Base-by-base conservation (phyloP, 768 basidiomycete genomes). In the Auricularia sp. region DNA sequence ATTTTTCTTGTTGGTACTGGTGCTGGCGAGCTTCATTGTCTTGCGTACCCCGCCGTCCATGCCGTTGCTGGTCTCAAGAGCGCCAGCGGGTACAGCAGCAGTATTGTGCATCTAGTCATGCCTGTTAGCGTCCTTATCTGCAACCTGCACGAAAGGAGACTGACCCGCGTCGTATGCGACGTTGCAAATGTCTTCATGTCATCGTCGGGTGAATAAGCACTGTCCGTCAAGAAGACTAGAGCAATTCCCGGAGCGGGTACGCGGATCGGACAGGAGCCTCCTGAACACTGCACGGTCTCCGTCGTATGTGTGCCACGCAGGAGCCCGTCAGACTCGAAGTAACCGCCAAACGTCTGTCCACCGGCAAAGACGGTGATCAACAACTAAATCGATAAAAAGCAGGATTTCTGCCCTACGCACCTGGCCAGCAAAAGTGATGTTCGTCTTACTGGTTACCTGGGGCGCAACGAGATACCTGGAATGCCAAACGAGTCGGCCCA, bases 391-490 rank as follows among this genome's bases (percentile, higher is more conserved):
- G 29, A 3, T 29, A 2, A 2, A 0, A 29, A 54, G 54, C 6
- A 54, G 29, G 11, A 8, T 18, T 54, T 7, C 29, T 24, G 5
- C 2, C 24, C 14, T 8, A 59, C 34, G 1, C 56, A 59, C 56
- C 76, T 89, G 91, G 6, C 85, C 84, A 3, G 88, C 90, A 89
- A 90, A 92, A 0, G 84, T 86, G 65, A 91, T 84, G 70, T 89
- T 85, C 63, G 76, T 78, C 70, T 83, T 86, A 65, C 84, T 81
- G 1, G 82, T 76, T 3, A 89, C 85, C 14, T 29, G 5, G 4
- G 56, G 56, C 0, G 89, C 86, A 0, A 70, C 65, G 34, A 89
- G 77, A 69, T 87, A 89, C 69, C 85, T 85, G 35, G 1, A 21
- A 56, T 42, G 35, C 14, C 18, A 11, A 33, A 29, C 3, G 47